Evolutionary conservation across 441 rosid genomes (phyloP).

Genomic region (Isatis lusitanica): DNA sequence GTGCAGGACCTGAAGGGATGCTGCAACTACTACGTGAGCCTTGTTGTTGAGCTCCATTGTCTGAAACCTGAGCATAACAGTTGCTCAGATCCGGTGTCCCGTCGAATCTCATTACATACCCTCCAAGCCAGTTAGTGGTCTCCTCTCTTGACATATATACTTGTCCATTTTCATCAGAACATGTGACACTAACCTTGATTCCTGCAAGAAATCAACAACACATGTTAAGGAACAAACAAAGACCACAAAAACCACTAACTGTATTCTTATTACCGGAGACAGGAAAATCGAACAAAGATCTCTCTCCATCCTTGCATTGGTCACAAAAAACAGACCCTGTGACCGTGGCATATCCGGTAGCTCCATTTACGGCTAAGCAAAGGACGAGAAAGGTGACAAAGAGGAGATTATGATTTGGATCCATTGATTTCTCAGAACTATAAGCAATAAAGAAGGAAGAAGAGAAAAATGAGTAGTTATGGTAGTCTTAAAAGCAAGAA

Average conservation of each 20-base stretch:
- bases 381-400: slow-evolving; percentile 48
- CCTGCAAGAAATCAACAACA: slow-evolving; percentile 44
- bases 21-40: slow-evolving; percentile 47
- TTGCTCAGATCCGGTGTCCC: slow-evolving; percentile 76
- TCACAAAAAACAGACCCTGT: slow-evolving; percentile 83
- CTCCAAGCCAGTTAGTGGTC: slow-evolving; percentile 71
- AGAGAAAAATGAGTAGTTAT: slow-evolving; percentile 18
- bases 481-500: slow-evolving; percentile 20
- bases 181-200: slow-evolving; percentile 54
- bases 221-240: slow-evolving; percentile 1
- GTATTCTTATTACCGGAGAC: slow-evolving; percentile 48
- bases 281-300: slow-evolving; percentile 76
- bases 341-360: slow-evolving; percentile 58
- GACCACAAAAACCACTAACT: background rate
- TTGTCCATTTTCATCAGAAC: slow-evolving; percentile 58
- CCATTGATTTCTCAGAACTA: slow-evolving; percentile 45
- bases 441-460: slow-evolving; percentile 30
- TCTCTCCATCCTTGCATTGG: slow-evolving; percentile 85
- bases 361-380: slow-evolving; percentile 48
- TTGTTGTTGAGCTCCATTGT: slow-evolving; percentile 39
- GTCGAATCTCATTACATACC: slow-evolving; percentile 64
- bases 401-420: slow-evolving; percentile 38
- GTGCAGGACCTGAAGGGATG: slow-evolving; percentile 64
- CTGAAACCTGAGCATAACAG: slow-evolving; percentile 69
- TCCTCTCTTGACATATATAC: slow-evolving; percentile 64